Evolutionary conservation across 23 red algal genomes (phyloP), one percentile per base, ranked within the genome.

Genomic region (Chondrus crispus): DNA sequence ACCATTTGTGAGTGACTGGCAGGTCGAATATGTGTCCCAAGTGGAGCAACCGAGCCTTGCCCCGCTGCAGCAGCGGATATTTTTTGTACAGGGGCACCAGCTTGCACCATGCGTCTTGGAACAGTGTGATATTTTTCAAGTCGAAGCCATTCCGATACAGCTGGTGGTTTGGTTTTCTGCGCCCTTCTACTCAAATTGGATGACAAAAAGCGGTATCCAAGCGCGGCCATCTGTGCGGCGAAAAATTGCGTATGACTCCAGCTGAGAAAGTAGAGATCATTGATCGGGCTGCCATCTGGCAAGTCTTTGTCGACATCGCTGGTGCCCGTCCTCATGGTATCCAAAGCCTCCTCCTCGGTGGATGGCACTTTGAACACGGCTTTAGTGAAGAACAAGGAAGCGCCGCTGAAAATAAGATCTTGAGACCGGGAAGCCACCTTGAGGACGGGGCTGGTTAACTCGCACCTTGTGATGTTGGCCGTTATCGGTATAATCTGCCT

Each of bases 221-320:
- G 70, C 46, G 85, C 85, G 19, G 85, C 85, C 85, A 89, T 89
- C 70, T 89, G 85, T 50, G 85, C 85, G 5, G 85, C 69, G 70
- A 89, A 89, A 47, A 89, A 89, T 36, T 89, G 85, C n/a, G 85
- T 89, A 37, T 89, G 85, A 39, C 70, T 80, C 85, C 85, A 89
- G 70, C 85, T 89, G 36, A 46, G 37, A 38, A 73, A 77, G 22
- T 79, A 89, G 11, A 89, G 47, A 53, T 89, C 85, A 11, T 50
- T 68, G 30, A 22, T 22, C 10, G 32, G 64, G 24, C 50, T 11
- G 24, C 26, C 44, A 13, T 44, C 62, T 16, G 69, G 5, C 26
- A n/a, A 39, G 81, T 69, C 51, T 36, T 86, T 86, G 55, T 60
- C 54, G 33, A 64, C 33, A 58, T 89, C 85, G 1, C 62, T 22